Evolutionary conservation across 2,329 filamentous ascomycete species (phyloP), one percentile per base, ranked within the genome.

Genomic region (Nigrograna mackinnonii): DNA sequence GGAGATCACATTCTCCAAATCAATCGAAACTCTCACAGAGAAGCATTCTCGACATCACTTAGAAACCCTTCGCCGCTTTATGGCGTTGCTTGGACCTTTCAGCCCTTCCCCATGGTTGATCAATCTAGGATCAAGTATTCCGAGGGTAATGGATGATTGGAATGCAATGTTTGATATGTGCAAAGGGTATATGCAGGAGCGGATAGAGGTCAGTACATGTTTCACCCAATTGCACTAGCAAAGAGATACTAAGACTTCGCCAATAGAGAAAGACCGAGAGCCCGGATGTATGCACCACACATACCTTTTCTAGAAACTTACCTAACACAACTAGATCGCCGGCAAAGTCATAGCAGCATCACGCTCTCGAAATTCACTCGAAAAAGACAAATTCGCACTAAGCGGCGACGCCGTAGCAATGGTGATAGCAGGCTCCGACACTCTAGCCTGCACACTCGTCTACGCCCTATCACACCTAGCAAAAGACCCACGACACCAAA

Each of bases 1-100:
- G 11, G 68, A 71, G 24, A 50, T 71, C 6, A 58, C 55, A 19
- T 65, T 69, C 39, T 60, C 60, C 6, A 59, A 65, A 41, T 47
- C 62, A 19, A 65, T 71, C 46, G 44, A 50, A 28, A 62, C 65
- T 58, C 48, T 70, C 18, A 13, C 43, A 32, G 37, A 18, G 7
- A 22, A 36, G 3, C 18, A 44, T 12, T 39, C 22, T 32, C 47
- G 47, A n/a, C 44, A 19, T 12, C 39, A 37, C 2, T 31, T 47
- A 17, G 19, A 17, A n/a, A 13, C 44, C 11, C 19, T 46, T 2
- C 16, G 39, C 2, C 6, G 16, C 21, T 20, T 32, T 18, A 11
- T 39, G 12, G 22, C 18, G 6, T 22, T 39, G 4, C 21, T 43
- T n/a, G 43, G 43, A 6, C 38, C 22, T 6, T 32, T 45, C 18